phyloP scores from a whole-genome alignment of 2,329 filamentous ascomycete genomes.

The Trichoderma sp. region DNA sequence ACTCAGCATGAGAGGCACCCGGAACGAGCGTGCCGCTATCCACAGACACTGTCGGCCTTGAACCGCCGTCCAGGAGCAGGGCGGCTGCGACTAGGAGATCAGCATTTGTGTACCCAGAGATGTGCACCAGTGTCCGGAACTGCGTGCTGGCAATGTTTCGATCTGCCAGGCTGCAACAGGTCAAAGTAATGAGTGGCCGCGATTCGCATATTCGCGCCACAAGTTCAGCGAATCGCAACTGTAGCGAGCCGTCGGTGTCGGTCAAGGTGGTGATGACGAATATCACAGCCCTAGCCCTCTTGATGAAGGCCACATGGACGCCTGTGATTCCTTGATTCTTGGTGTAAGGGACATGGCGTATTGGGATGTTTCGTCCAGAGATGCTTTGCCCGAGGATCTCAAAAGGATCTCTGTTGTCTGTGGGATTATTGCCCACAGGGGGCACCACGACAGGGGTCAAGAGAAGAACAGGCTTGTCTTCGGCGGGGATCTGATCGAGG shows the following conservation, averaged over 20 bases:
- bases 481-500: conserved; percentile 48
- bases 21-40: conserved; percentile 24
- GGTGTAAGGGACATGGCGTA: conserved; percentile 74
- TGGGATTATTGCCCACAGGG: conserved; percentile 42
- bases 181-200: conserved; percentile 55
- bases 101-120: conserved; percentile 50
- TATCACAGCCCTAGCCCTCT: conserved; percentile 60
- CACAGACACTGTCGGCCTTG: conserved; percentile 23
- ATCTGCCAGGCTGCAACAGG: conserved; percentile 52
- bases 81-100: conserved; percentile 55
- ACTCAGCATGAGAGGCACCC: background rate
- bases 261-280: conserved; percentile 60
- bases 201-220: conserved; percentile 49
- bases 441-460: conserved; percentile 60
- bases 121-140: conserved; percentile 57
- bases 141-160: conserved; percentile 44
- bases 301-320: conserved; percentile 64
- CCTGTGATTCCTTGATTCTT: conserved; percentile 64
- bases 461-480: conserved; percentile 61
- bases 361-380: conserved; percentile 58
- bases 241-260: conserved; percentile 51
- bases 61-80: conserved; percentile 51
- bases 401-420: conserved; percentile 65
- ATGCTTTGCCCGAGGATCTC: conserved; percentile 69
- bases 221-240: conserved; percentile 54